Evolutionary conservation across 306 rosid genomes (phyloP), one percentile per base, ranked within the genome.

Genomic region (Cicer arietinum): DNA sequence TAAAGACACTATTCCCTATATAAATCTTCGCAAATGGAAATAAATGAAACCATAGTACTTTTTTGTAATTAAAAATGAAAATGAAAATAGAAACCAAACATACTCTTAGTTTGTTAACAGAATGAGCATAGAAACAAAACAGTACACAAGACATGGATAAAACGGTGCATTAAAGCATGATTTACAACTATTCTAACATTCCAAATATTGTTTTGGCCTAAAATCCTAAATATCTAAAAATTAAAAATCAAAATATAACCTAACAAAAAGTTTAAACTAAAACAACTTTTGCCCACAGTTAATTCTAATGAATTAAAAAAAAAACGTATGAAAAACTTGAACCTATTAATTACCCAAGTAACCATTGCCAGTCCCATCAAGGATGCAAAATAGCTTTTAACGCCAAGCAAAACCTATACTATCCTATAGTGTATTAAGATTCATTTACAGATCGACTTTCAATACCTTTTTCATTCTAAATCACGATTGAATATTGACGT

Each of bases 341-440:
- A 45, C 70, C 1, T 2, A 25, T 4, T 25, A 25, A 72, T 56
- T 35, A 72, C 43, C 53, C 61, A 9, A 69, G 39, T 47, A 63
- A 63, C 47, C 59, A 69, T 18, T 25, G 16, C 74, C 43, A 47
- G 4, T 37, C 44, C 44, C 67, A 64, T 47, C 14, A 57, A 79
- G 61, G 47, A 75, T 47, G 69, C 77, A 63, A 67, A 67, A 79
- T 14, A 69, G 79, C 71, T n/a, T 39, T 44, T 30, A 16, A 47
- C 39, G 22, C n/a, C 11, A 50, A 54, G 22, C 56, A 45, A 6
- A 39, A 37, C 22, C 67, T 16, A 20, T 7, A 44, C 7, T 37
- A 35, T 74, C 41, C 70, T n/a, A 46, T 46, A 3, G 62, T 35
- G 53, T 7, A 7, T 30, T 45, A 45, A 77, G 66, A 51, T 41